Percentiles rank a stretch among this genome's conserved stretches.
phyloP scores from a whole-genome alignment of 441 rosid species.

The Arabidopsis lyrata region DNA sequence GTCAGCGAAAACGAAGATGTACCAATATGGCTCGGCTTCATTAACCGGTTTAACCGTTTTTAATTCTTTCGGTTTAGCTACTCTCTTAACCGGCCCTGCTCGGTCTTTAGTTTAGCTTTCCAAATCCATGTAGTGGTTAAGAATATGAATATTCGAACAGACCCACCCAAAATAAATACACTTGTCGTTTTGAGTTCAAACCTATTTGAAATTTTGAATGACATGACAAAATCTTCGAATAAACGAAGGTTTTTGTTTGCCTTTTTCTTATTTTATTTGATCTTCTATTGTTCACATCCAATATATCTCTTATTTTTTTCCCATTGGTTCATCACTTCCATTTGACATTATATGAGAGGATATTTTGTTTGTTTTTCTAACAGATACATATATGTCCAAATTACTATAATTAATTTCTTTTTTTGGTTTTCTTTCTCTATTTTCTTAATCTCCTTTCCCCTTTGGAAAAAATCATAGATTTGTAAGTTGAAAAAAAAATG shows the following conservation, averaged over 20 bases:
- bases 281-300: background rate
- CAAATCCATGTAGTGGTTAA: slow-evolving; percentile 4
- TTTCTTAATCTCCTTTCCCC: background rate
- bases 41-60: slow-evolving; percentile 30
- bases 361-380: background rate
- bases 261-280: background rate
- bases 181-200: slow-evolving; percentile 1
- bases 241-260: background rate
- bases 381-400: background rate
- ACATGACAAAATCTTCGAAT: background rate
- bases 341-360: background rate
- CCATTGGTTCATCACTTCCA: background rate
- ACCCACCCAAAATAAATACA: slow-evolving; percentile 21
- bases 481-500: background rate
- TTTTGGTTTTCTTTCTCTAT: background rate
- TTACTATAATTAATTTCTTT: background rate
- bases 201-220: slow-evolving; percentile 2
- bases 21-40: slow-evolving; percentile 46
- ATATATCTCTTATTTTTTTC: background rate
- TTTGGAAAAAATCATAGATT: background rate
- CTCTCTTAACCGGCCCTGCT: slow-evolving; percentile 30
- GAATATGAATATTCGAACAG: slow-evolving; percentile 28
- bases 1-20: slow-evolving; percentile 60
- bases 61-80: slow-evolving; percentile 30
- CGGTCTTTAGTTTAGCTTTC: slow-evolving; percentile 14